Conservation (phyloP, 164 flowering plant genomes). For the Houttuynia cordata region DNA sequence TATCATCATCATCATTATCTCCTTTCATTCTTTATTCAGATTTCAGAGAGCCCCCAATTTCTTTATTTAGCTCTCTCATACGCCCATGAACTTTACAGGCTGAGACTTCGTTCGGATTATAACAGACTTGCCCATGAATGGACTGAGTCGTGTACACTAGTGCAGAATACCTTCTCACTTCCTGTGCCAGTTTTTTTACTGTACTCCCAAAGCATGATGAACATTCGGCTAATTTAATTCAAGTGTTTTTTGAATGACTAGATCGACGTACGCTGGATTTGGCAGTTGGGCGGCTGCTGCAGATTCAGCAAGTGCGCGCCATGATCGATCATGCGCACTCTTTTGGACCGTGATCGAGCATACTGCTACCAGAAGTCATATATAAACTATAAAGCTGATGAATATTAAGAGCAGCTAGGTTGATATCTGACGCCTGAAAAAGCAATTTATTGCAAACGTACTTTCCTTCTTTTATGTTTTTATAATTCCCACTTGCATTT, state of each 20-base stretch:
- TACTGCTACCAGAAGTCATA: background rate
- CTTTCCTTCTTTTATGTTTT: background rate
- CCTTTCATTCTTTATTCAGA: background rate
- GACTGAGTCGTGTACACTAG: too few species aligned
- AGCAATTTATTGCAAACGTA: background rate
- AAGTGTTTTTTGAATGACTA: too few species aligned
- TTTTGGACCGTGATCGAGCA: background rate
- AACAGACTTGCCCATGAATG: constrained; percentile 2
- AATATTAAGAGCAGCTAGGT: background rate
- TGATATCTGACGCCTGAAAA: background rate
- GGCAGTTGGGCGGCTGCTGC: constrained; percentile 2
- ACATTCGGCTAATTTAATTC: too few species aligned
- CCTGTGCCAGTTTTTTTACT: too few species aligned
- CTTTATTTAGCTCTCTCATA: too few species aligned
- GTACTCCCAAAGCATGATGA: too few species aligned
- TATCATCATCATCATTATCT: constrained; percentile 2
- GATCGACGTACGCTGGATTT: too few species aligned
- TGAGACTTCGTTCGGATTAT: constrained; percentile 4
- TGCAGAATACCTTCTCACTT: too few species aligned
- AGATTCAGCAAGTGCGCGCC: constrained; percentile 11
- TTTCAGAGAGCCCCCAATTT: too few species aligned
- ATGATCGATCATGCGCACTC: constrained; percentile 16
- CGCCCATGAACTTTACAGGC: constrained; percentile 3
- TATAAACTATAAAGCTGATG: too few species aligned
- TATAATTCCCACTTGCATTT: too few species aligned